Conservation (phyloP, 2,329 filamentous ascomycete genomes). For the Microdochium trichocladiopsis region DNA sequence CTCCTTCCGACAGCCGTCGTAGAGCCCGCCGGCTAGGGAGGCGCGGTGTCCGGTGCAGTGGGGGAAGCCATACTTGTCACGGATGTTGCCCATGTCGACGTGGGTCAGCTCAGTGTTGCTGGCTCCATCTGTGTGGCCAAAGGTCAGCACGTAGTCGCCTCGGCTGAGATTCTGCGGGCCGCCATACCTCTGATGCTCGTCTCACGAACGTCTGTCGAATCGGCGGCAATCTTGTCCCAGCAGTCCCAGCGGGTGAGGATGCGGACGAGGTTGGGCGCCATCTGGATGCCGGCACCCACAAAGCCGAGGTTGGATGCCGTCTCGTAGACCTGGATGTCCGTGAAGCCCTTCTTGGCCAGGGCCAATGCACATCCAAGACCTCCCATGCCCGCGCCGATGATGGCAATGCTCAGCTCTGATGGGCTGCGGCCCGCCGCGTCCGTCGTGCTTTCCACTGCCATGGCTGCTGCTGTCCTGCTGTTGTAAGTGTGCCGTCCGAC, state of each 20-base stretch:
- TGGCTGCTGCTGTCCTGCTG: too few relatives aligned
- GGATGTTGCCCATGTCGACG: constrained; percentile 62
- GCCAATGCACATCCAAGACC: constrained; percentile 66
- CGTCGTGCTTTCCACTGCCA: background rate
- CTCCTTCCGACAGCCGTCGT: constrained; percentile 60
- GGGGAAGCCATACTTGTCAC: constrained; percentile 62
- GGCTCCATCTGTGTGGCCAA: constrained; percentile 59
- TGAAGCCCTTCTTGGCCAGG: constrained; percentile 70
- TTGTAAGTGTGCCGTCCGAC: too few relatives aligned
- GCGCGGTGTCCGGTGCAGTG: constrained; percentile 77
- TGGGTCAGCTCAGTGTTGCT: constrained; percentile 63
- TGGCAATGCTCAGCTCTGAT: background rate
- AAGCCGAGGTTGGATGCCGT: constrained; percentile 68
- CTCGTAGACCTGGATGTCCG: constrained; percentile 67
- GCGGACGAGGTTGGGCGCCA: constrained; percentile 75
- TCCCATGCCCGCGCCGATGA: constrained; percentile 58
- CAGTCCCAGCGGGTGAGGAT: constrained; percentile 68
- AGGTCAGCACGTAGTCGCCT: too few relatives aligned
- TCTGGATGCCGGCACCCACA: constrained; percentile 78
- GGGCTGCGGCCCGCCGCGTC: background rate
- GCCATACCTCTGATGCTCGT: constrained; percentile 53
- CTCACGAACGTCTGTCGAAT: constrained; percentile 63
- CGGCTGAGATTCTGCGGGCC: too few relatives aligned
- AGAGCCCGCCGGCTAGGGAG: constrained; percentile 62
- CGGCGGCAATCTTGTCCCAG: constrained; percentile 62